Percentiles rank a stretch among this genome's conserved stretches.
Evolutionary conservation across 257 asterid genomes (phyloP).

Genomic region (Solanum neorickii): DNA sequence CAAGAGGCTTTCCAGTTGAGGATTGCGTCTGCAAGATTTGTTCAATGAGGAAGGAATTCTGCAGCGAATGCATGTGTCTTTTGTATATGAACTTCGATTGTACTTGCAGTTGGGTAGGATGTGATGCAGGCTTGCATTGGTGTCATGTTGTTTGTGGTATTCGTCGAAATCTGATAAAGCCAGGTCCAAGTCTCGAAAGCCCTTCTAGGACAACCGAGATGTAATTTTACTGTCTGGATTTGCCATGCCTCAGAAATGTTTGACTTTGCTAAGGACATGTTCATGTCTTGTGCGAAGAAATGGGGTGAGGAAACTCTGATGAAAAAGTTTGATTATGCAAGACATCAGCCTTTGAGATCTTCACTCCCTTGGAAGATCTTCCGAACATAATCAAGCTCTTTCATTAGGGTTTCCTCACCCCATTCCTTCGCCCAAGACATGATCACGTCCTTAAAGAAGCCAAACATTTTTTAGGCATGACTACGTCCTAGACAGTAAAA

Average conservation of each 20-base stretch:
- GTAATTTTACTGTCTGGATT: conserved; percentile 87
- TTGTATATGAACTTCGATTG: conserved; percentile 77
- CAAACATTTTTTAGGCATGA: conserved; percentile 91
- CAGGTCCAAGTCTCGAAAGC: conserved; percentile 60
- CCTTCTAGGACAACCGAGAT: conserved; percentile 60
- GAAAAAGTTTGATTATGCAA: conserved; percentile 65
- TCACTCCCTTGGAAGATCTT: conserved; percentile 60
- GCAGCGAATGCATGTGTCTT: conserved; percentile 98
- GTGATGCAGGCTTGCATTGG: conserved; percentile 91
- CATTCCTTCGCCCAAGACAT: conserved; percentile 65
- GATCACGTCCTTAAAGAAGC: conserved; percentile 78
- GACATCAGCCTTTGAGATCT: conserved; percentile 36
- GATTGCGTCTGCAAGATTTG: conserved; percentile 88
- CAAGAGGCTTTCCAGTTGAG: conserved; percentile 63
- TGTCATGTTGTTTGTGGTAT: conserved; percentile 87
- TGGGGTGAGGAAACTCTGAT: conserved; percentile 58
- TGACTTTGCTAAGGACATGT: conserved; percentile 86
- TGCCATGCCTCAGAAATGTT: conserved; percentile 90
- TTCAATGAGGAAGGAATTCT: conserved; percentile 67
- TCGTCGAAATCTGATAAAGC: conserved; percentile 51
- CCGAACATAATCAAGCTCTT: conserved; percentile 80
- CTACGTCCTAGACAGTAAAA: conserved; percentile 84
- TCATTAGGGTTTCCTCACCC: conserved; percentile 48
- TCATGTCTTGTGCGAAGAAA: conserved; percentile 55
- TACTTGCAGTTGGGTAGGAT: conserved; percentile 98